Evolutionary conservation across 2,329 filamentous ascomycete genomes (phyloP).

Genomic region (Aureobasidium sp.): DNA sequence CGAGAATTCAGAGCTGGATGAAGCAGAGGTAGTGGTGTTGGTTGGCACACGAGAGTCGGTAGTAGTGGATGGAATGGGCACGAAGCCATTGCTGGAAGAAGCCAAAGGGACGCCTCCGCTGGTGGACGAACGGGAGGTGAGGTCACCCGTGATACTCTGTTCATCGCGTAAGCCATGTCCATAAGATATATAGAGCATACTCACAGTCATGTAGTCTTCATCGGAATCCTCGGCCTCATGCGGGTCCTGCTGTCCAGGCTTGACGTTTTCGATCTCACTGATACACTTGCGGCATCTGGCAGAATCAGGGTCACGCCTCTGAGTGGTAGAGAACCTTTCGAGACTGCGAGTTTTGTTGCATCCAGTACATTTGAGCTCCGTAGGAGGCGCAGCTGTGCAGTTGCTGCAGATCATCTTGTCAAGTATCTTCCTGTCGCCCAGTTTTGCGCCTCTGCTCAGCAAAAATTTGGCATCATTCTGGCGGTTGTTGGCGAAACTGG

Average conservation of each 20-base stretch:
- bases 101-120: not conserved
- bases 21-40: not conserved
- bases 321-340: not conserved
- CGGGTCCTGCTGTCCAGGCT: not conserved
- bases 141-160: not conserved
- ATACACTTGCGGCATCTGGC: slow-evolving; percentile 1
- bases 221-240: not conserved
- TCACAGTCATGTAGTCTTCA: not conserved
- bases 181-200: not conserved
- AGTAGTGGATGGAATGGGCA: not conserved
- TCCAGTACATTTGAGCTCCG: not conserved
- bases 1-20: not conserved
- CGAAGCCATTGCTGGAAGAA: not conserved
- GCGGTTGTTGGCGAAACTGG: not conserved
- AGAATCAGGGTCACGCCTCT: not conserved
- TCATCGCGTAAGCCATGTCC: not conserved
- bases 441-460: not conserved
- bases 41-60: not conserved
- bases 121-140: not conserved
- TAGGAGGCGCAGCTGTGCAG: not conserved
- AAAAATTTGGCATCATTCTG: not conserved
- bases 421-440: not conserved
- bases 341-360: not conserved
- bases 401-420: not conserved
- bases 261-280: not conserved